Evolutionary conservation across 164 flowering plant genomes (phyloP).

Genomic region (Vitis labrusca): DNA sequence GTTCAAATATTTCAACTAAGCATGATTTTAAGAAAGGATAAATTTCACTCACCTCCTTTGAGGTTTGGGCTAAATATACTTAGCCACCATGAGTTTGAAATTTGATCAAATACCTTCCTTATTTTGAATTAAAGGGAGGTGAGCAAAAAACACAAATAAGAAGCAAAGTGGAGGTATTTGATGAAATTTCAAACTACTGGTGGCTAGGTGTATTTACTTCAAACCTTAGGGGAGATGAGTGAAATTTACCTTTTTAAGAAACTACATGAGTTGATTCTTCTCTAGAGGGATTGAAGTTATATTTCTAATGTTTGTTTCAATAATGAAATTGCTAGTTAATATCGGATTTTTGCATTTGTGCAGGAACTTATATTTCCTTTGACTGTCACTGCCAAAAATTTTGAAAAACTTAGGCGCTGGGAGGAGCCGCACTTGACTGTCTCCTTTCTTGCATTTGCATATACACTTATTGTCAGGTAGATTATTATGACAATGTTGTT

Average conservation of each 20-base stretch:
- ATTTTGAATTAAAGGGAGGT: too few relatives aligned
- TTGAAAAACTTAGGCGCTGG: conserved; percentile 85
- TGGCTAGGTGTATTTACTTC: too few relatives aligned
- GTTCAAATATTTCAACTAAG: background rate
- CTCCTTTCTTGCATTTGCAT: conserved; percentile 72
- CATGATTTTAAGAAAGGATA: background rate
- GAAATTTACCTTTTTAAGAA: too few relatives aligned
- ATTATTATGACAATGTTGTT: background rate
- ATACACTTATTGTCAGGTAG: conserved; percentile 83
- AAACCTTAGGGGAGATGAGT: too few relatives aligned
- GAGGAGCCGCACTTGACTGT: conserved; percentile 81
- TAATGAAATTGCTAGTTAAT: background rate
- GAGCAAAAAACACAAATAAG: too few relatives aligned
- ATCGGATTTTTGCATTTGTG: conserved; percentile 6
- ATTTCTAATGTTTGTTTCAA: background rate
- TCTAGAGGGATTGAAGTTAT: background rate
- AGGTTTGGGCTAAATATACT: too few relatives aligned
- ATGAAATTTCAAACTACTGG: too few relatives aligned
- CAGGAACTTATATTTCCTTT: conserved; percentile 93
- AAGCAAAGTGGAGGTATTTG: too few relatives aligned
- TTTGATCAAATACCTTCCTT: too few relatives aligned
- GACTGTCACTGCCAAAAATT: conserved; percentile 38
- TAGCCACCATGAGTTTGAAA: too few relatives aligned
- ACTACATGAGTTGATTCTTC: background rate
- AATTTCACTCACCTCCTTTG: too few relatives aligned